Evolutionary conservation across 148 eudicot species (phyloP), one percentile per base, ranked within the genome.

Genomic region (Chenopodium suecicum): DNA sequence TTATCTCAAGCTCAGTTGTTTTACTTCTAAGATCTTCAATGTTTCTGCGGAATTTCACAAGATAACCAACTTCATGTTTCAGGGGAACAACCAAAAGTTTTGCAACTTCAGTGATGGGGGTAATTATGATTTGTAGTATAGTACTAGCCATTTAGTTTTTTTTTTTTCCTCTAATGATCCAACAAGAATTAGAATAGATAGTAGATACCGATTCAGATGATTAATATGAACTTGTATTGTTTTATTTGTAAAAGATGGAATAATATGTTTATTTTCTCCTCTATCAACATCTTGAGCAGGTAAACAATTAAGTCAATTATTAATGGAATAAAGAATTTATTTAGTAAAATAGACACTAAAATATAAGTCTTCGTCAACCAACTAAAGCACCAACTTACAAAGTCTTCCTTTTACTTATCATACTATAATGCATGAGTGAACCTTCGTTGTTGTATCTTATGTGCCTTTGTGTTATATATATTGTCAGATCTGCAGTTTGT

Each of bases 31-130:
- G 86, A 23, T 70, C 66, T 27, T 84, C 34, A 7, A 84, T 23
- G 19, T 86, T 84, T 34, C 17, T 69, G 1, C 76, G 77, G 72
- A 77, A 82, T 78, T 70, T 79, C 11, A 82, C 27, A 64, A 84
- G 48, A 64, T 88, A 88, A 25, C 81, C 58, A 46, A 86, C 76
- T 74, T 80, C 87, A 9, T 58, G 50, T 82, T 85, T 11, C 75
- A 85, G 56, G 56, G 87, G 87, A 67, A 70, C 72, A 44, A 78
- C 60, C 19, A 85, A 60, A 27, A 79, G 74, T 68, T 85, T 85
- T 29, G 84, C 84, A 46, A 85, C 27, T 76, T 85, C 84, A 44
- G 81, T 82, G 7, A 85, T 17, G 13, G 87, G 84, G 50, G 82
- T 78, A 4, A 74, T 22, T 66, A 85, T 0, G 66, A 85, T 81